Evolutionary conservation across 352 stramenopile species (phyloP), one percentile per base, ranked within the genome.

Genomic region (Phytophthora palmivora): DNA sequence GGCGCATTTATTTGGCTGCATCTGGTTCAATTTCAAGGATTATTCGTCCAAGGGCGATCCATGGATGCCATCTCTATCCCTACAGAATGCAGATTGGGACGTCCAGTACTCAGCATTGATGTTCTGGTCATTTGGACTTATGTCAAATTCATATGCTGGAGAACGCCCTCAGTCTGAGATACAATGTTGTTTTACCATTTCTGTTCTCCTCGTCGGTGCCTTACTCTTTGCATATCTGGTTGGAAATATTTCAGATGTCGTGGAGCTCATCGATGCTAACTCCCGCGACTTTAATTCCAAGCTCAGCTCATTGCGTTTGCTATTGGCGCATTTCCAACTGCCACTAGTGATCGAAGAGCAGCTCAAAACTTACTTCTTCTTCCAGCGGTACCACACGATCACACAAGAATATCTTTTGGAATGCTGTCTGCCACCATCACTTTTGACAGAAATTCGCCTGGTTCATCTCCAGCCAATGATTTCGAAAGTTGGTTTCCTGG

Each of bases 311-410:
- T 42, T 92, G 6, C 70, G 83, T 0, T 75, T 83, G n/a, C 56
- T 92, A 4, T 43, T 89, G 4, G 33, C 36, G 0, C 82, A 90
- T 51, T 92, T 90, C 41, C 56, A 68, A 11, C 47, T 92, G 1
- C 74, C 80, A 8, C 33, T 45, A 1, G 21, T 67, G 6, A 74
- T 90, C 7, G 54, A 87, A 34, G 63, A 75, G 47, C 82, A 84
- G 22, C 65, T 92, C 18, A 87, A 92, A 58, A 87, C 72, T 0
- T 89, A 82, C 37, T 87, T 82, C 32, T 88, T 92, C 22, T 92
- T 89, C 45, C 67, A 82, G 46, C 68, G 72, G 2, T 83, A 81
- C 32, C 75, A 90, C 58, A 78, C 77, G 0, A 88, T 88, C 51
- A 85, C 79, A 0, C 74, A 88, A 50, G 79, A 88, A 44, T 72